Evolutionary conservation across 2,329 filamentous ascomycete species (phyloP).

Genomic region (Epicoccum nigrum): DNA sequence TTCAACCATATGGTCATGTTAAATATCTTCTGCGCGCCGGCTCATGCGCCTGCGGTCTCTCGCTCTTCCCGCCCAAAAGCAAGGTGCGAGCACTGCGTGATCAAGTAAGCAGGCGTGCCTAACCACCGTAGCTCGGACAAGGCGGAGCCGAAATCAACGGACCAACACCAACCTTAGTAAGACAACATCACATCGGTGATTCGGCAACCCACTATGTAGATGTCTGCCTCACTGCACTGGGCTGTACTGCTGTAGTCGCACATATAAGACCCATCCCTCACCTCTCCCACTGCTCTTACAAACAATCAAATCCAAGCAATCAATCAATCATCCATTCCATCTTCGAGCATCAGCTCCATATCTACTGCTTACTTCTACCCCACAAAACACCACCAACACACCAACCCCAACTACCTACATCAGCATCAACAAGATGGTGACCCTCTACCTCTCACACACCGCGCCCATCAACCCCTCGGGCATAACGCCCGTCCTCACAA

Average conservation of each 20-base stretch:
- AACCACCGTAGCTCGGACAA: constrained; percentile 5
- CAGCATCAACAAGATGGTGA: constrained; percentile 51
- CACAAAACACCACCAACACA: neutral
- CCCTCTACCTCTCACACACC: constrained; percentile 52
- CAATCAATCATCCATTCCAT: neutral
- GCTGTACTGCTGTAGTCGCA: neutral
- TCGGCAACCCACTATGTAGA: neutral
- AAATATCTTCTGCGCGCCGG: neutral
- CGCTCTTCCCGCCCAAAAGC: too few relatives aligned
- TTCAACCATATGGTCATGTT: too few relatives aligned
- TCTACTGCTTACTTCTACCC: too few relatives aligned
- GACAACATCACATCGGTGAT: neutral
- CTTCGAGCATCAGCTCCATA: neutral
- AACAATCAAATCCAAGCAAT: neutral
- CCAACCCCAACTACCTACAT: neutral
- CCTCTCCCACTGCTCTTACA: neutral
- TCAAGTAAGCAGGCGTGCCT: neutral
- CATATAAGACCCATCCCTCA: neutral
- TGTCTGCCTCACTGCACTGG: neutral
- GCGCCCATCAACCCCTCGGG: constrained; percentile 52
- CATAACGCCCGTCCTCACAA: constrained; percentile 47
- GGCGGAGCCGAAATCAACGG: constrained; percentile 11
- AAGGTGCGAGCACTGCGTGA: neutral
- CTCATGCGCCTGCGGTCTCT: too few relatives aligned
- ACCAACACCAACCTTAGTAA: constrained; percentile 3